phyloP scores from a whole-genome alignment of 2,329 filamentous ascomycete genomes.

The Cordyceps javanica region DNA sequence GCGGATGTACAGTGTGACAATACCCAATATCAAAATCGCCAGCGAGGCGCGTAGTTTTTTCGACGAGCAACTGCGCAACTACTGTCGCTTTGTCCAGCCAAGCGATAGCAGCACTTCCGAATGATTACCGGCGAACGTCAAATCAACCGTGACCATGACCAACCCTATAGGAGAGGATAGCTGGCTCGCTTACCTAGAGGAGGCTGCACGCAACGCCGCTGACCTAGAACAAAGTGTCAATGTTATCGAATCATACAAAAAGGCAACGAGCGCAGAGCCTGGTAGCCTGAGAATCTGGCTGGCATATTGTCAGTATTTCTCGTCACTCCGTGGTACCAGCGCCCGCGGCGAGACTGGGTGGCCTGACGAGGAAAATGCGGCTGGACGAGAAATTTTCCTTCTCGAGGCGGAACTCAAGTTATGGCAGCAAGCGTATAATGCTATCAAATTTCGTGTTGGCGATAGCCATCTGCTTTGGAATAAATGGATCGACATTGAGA shows the following conservation, averaged over 20 bases:
- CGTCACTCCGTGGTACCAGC: constrained; percentile 59
- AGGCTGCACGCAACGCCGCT: constrained; percentile 55
- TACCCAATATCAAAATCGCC: no score
- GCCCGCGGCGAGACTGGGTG: constrained; percentile 47
- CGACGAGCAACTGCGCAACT: no score
- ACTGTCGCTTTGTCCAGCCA: background rate
- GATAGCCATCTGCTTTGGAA: constrained; percentile 78
- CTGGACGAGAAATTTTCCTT: constrained; percentile 67
- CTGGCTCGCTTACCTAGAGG: constrained; percentile 73
- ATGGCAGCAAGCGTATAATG: constrained; percentile 65
- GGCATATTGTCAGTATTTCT: constrained; percentile 72
- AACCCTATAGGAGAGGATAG: constrained; percentile 66
- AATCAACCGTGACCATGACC: constrained; percentile 33
- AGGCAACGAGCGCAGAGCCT: constrained; percentile 64
- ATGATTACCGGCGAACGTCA: background rate
- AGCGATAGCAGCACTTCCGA: background rate
- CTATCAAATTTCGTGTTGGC: constrained; percentile 66
- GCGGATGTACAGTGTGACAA: no score
- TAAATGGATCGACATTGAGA: constrained; percentile 66
- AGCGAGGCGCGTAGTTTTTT: no score
- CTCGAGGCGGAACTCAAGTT: constrained; percentile 60
- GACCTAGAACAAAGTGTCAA: constrained; percentile 62
- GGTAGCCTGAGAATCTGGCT: constrained; percentile 70
- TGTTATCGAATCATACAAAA: constrained; percentile 66
- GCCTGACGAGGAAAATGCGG: constrained; percentile 60